A percentile compares a stretch with the other conserved stretches of the same genome.
phyloP scores from a whole-genome alignment of 2,329 filamentous ascomycete genomes.

The Neopestalotiopsis clavispora region DNA sequence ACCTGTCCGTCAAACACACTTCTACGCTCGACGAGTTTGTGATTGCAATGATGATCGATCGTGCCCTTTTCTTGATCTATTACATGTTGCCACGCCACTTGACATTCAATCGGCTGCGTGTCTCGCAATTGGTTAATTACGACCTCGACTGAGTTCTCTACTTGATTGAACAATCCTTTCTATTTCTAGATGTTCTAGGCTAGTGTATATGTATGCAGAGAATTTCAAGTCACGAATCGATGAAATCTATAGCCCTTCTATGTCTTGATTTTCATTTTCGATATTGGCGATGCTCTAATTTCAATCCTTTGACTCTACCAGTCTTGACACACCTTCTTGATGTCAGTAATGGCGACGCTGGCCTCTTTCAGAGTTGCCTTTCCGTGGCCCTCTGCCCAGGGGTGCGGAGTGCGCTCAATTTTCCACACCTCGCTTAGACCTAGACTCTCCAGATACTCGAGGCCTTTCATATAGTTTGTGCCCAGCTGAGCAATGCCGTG shows the following conservation, averaged over 20 bases:
- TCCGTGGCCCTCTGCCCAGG: constrained; percentile 30
- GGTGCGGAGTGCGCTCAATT: constrained; percentile 44
- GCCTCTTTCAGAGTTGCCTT: constrained; percentile 47
- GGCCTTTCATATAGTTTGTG: constrained; percentile 76
- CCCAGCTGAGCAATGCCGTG: constrained; percentile 87
- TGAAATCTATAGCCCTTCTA: background rate
- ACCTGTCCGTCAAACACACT: background rate
- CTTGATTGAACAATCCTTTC: too few species aligned
- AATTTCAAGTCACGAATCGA: too few species aligned
- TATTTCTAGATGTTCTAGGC: too few species aligned
- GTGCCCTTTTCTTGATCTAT: too few species aligned
- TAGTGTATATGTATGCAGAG: too few species aligned
- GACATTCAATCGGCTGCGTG: too few species aligned
- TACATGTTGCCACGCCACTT: too few species aligned
- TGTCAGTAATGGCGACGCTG: constrained; percentile 42
- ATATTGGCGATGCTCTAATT: background rate
- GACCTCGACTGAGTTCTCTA: too few species aligned
- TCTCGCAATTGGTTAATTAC: too few species aligned
- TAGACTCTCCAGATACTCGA: constrained; percentile 72
- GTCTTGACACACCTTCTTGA: constrained; percentile 19
- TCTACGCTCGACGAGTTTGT: background rate
- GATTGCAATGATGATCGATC: background rate
- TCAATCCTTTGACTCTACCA: background rate
- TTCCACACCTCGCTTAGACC: constrained; percentile 69
- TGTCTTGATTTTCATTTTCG: background rate